A percentile compares a stretch with the other conserved stretches of the same genome.
phyloP scores from a whole-genome alignment of 1,139 yeast species.

The Citeromyces hawaiiensis region DNA sequence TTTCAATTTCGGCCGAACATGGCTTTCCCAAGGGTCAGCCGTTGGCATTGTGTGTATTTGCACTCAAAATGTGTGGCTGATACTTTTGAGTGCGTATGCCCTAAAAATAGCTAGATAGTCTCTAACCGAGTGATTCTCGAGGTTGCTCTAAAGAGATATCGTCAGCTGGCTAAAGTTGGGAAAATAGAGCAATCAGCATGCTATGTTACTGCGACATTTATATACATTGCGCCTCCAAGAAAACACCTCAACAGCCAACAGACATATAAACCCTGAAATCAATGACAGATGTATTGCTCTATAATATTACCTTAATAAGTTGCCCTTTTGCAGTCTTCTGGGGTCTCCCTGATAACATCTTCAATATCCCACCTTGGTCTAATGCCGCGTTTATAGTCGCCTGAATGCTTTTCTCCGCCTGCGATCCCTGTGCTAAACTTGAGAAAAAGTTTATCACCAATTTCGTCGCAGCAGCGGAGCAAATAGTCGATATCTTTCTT shows the following conservation, averaged over 20 bases:
- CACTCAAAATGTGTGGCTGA: background rate
- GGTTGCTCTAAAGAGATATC: too few species aligned
- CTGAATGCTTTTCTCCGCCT: constrained; percentile 44
- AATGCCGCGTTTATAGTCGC: constrained; percentile 32
- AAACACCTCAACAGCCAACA: too few species aligned
- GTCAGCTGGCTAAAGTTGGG: too few species aligned
- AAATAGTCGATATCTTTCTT: constrained; percentile 86
- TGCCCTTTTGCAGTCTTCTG: constrained; percentile 49
- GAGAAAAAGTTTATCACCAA: constrained; percentile 67
- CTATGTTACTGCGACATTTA: too few species aligned
- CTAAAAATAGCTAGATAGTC: too few species aligned
- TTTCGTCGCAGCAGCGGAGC: constrained; percentile 56
- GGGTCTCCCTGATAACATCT: constrained; percentile 62
- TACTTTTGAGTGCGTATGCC: too few species aligned
- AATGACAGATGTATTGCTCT: background rate
- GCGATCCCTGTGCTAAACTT: constrained; percentile 72
- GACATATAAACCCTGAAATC: background rate
- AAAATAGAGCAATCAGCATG: too few species aligned
- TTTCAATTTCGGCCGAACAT: constrained; percentile 1
- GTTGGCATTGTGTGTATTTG: background rate
- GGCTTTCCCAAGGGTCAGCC: background rate
- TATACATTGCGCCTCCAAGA: too few species aligned
- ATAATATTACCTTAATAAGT: constrained; percentile 15
- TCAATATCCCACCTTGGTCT: constrained; percentile 69
- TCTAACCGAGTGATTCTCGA: too few species aligned